These are phyloP conservation scores for Corynascus novoguineensis DNA, from an alignment of 495 filamentous ascomycete genomes.

Conservation along the genomic window DNA sequence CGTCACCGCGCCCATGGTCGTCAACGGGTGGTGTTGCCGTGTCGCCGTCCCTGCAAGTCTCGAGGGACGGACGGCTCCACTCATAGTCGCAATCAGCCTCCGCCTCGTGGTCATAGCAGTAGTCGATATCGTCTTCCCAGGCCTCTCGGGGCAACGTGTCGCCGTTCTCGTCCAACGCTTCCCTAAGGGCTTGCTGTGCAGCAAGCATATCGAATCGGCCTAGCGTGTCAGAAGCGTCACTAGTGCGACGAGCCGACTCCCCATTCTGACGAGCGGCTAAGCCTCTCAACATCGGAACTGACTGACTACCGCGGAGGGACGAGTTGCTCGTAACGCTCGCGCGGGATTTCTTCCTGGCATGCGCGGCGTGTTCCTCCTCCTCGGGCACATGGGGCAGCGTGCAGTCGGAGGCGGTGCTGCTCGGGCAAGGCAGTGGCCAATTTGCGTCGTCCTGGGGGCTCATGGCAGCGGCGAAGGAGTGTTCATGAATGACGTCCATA, in stretches of 20 bases:
- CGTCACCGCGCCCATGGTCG: slow-evolving; percentile 21
- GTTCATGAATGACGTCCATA: slow-evolving; percentile 30
- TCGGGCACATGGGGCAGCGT: slow-evolving; percentile 67
- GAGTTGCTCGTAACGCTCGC: slow-evolving; percentile 40
- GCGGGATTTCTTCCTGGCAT: slow-evolving; percentile 27
- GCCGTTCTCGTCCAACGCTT: slow-evolving; percentile 31
- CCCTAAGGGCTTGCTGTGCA: slow-evolving; percentile 29
- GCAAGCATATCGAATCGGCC: slow-evolving; percentile 36
- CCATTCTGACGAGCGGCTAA: slow-evolving; percentile 27
- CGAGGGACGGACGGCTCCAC: slow-evolving; percentile 59
- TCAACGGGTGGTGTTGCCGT: slow-evolving; percentile 25
- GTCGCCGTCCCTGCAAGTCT: slow-evolving; percentile 33
- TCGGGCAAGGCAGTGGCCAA: slow-evolving; percentile 42
- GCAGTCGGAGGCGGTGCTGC: slow-evolving; percentile 36
- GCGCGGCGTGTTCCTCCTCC: slow-evolving; percentile 55
- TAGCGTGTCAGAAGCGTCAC: slow-evolving; percentile 43
- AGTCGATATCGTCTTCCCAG: slow-evolving; percentile 96
- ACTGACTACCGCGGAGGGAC: slow-evolving; percentile 43
- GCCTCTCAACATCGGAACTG: slow-evolving; percentile 42
- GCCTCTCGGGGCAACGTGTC: slow-evolving; percentile 45
- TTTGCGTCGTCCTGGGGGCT: slow-evolving; percentile 46
- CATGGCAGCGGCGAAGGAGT: slow-evolving; percentile 32
- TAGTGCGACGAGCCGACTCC: slow-evolving; percentile 32
- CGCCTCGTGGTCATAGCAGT: slow-evolving; percentile 83
- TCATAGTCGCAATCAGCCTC: slow-evolving; percentile 89